These are phyloP conservation scores for Babesia gibsoni DNA, from an alignment of 169 alveolate genomes.

Conservation along the genomic window DNA sequence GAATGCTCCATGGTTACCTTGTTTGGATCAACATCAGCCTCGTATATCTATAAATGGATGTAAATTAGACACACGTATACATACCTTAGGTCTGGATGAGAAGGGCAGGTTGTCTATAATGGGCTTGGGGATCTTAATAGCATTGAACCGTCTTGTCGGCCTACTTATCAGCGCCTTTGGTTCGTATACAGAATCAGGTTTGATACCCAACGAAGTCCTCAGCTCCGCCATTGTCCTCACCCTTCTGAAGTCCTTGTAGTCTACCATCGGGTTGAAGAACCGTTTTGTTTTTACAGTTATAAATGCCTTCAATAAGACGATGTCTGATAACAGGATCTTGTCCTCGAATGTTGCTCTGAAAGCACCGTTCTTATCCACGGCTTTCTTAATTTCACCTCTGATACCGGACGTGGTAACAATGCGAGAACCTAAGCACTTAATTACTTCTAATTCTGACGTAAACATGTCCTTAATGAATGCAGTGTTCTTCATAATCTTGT, in stretches of 20 bases:
- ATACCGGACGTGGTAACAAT: conserved; percentile 98
- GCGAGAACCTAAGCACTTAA: conserved; percentile 95
- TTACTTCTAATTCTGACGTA: conserved; percentile 95
- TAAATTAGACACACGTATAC: background rate
- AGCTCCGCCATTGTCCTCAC: conserved; percentile 86
- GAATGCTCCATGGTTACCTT: conserved; percentile 42
- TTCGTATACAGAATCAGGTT: conserved; percentile 79
- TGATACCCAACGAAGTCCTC: conserved; percentile 77
- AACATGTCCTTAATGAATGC: conserved; percentile 98
- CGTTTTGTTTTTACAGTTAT: conserved; percentile 85
- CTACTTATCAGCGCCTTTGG: conserved; percentile 80
- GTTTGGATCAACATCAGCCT: conserved; percentile 13
- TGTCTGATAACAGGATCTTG: conserved; percentile 93
- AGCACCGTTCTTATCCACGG: conserved; percentile 90
- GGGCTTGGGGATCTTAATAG: conserved; percentile 82
- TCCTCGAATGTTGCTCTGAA: conserved; percentile 99
- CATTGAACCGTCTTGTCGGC: conserved; percentile 77
- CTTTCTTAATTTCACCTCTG: conserved; percentile 97
- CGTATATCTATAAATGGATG: conserved; percentile 2
- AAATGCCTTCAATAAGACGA: conserved; percentile 94
- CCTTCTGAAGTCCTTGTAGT: conserved; percentile 71
- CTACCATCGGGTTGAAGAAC: conserved; percentile 86
- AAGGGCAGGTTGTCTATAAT: conserved; percentile 85
- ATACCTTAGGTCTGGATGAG: conserved; percentile 79
- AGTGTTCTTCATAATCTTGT: conserved; percentile 95